Evolutionary conservation across 768 basidiomycete genomes (phyloP).

Genomic region (Podaxis sp.): DNA sequence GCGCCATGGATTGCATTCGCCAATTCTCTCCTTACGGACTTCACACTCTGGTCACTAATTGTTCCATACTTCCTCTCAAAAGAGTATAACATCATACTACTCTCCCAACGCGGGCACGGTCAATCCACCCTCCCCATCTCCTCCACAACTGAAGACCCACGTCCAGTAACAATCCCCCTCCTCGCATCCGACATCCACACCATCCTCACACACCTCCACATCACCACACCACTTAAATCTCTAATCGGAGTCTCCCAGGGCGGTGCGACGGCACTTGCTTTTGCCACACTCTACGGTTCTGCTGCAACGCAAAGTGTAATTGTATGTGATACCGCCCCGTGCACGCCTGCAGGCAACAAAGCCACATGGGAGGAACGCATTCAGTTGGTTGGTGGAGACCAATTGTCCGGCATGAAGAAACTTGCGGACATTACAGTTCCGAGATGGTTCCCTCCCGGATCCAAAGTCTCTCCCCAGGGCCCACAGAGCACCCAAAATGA

Average conservation of each 20-base stretch:
- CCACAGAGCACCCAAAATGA: neutral
- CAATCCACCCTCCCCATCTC: constrained; percentile 34
- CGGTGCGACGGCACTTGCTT: constrained; percentile 49
- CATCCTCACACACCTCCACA: constrained; percentile 27
- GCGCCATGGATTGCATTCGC: constrained; percentile 52
- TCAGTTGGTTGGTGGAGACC: constrained; percentile 31
- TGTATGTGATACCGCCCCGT: constrained; percentile 48
- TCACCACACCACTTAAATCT: constrained; percentile 36
- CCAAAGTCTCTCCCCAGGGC: constrained; percentile 9
- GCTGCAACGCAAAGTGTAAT: constrained; percentile 38
- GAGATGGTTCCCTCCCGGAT: constrained; percentile 50
- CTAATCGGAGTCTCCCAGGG: constrained; percentile 57
- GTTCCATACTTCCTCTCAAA: constrained; percentile 37
- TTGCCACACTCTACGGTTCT: constrained; percentile 34
- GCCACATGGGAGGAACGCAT: constrained; percentile 51
- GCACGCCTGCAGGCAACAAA: constrained; percentile 45
- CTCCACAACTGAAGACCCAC: neutral
- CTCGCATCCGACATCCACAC: constrained; percentile 45
- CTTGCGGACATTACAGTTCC: constrained; percentile 43
- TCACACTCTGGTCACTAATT: constrained; percentile 47
- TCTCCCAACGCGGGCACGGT: constrained; percentile 55
- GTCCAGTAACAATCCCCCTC: constrained; percentile 39
- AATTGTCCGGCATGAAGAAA: constrained; percentile 37
- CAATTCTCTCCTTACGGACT: constrained; percentile 50
- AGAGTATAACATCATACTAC: constrained; percentile 47